Evolutionary conservation across 2,329 filamentous ascomycete species (phyloP).

Genomic region (Tolypocladium nubicola): DNA sequence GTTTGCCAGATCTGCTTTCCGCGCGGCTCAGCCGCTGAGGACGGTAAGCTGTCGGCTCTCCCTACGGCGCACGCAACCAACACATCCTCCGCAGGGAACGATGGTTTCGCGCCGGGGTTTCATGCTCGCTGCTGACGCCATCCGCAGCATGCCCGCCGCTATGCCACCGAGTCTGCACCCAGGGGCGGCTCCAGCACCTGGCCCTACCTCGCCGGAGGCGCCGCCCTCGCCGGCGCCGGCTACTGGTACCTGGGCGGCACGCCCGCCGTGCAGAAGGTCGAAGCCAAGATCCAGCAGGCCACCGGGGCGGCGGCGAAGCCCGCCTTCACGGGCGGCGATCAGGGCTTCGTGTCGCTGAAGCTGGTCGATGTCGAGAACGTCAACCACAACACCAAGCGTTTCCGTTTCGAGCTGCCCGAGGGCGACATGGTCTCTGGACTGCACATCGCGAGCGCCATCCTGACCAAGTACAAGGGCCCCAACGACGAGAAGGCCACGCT

Average conservation of each 20-base stretch:
- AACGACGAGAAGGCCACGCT: constrained; percentile 77
- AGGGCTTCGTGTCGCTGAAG: constrained; percentile 77
- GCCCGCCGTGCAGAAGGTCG: constrained; percentile 45
- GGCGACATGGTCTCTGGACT: constrained; percentile 77
- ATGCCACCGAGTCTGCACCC: constrained; percentile 51
- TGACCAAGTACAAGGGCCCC: constrained; percentile 86
- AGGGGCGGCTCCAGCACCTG: constrained; percentile 48
- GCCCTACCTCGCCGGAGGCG: constrained; percentile 50
- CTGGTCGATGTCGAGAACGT: constrained; percentile 67
- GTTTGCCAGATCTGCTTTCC: constrained; percentile 57
- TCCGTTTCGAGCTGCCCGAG: constrained; percentile 81
- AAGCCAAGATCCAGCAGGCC: constrained; percentile 36
- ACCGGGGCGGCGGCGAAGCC: constrained; percentile 32
- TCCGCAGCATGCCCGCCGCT: constrained; percentile 42
- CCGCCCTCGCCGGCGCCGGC: constrained; percentile 44
- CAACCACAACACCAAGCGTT: constrained; percentile 91
- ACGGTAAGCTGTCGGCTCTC: constrained; percentile 37
- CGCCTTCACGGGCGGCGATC: constrained; percentile 71
- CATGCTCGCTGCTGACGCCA: constrained; percentile 15
- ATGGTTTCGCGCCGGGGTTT: background rate
- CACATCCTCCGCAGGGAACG: background rate
- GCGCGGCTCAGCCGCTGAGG: constrained; percentile 53
- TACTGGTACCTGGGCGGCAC: constrained; percentile 46
- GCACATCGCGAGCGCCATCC: constrained; percentile 69
- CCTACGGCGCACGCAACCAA: background rate